A percentile compares a stretch with the other conserved stretches of the same genome.
Evolutionary conservation across 163 green algal species (phyloP).

Genomic region (Chlamydomonas reinhardtii): DNA sequence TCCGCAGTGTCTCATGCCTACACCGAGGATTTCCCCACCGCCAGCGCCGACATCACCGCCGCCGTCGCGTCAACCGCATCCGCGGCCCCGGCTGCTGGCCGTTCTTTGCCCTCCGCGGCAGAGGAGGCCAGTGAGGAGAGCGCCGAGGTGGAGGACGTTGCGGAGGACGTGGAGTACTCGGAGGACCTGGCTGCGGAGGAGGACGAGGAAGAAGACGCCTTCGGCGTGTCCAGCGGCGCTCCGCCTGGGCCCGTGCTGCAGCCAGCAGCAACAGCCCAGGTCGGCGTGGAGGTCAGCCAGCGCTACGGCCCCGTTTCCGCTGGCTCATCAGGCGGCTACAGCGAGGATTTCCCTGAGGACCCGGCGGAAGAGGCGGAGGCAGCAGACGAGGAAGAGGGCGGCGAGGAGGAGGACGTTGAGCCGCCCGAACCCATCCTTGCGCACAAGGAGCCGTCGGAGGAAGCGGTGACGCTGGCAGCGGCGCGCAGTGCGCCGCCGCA

Average conservation of each 20-base stretch:
- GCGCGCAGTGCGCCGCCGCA: too few relatives aligned
- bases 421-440: too few relatives aligned
- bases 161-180: neutral
- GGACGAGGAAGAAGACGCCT: neutral
- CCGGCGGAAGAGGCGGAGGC: slow-evolving; percentile 13
- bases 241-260: slow-evolving; percentile 2
- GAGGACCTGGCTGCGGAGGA: neutral
- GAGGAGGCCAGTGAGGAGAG: neutral
- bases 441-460: neutral
- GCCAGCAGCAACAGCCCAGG: neutral
- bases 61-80: too few relatives aligned
- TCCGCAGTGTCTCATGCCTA: slow-evolving; percentile 7
- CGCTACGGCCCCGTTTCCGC: slow-evolving; percentile 31
- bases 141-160: neutral
- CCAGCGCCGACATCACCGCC: neutral
- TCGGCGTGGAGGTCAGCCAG: slow-evolving; percentile 35
- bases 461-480: neutral
- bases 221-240: neutral
- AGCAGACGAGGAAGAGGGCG: neutral
- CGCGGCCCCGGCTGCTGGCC: neutral
- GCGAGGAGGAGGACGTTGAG: neutral
- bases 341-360: slow-evolving; percentile 8
- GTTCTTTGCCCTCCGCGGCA: neutral
- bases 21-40: slow-evolving; percentile 10
- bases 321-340: slow-evolving; percentile 11